phyloP scores from a whole-genome alignment of 2,329 filamentous ascomycete species.

The Arachnopeziza araneosa region DNA sequence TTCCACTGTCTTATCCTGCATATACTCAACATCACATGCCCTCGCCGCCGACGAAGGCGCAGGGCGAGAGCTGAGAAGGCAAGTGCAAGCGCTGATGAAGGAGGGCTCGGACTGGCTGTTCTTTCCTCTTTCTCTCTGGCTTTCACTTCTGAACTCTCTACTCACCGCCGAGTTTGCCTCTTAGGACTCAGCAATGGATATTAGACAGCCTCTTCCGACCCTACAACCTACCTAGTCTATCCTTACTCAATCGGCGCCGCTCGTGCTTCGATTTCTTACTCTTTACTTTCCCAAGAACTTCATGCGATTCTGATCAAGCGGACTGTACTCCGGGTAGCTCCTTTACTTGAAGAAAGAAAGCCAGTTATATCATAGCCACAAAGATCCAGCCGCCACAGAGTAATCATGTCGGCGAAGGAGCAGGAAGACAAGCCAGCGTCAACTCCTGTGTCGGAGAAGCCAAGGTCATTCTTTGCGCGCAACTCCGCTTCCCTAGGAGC shows the following conservation, averaged over 20 bases:
- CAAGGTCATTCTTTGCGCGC: constrained; percentile 21
- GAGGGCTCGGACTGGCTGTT: neutral
- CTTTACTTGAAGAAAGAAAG: neutral
- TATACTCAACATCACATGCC: neutral
- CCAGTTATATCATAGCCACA: neutral
- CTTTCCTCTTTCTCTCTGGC: neutral
- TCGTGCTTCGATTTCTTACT: neutral
- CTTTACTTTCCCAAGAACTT: neutral
- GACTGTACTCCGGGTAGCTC: neutral
- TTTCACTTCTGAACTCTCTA: neutral
- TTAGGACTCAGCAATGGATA: neutral
- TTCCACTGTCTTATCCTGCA: neutral
- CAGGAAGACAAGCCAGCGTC: neutral
- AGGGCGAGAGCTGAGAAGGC: neutral
- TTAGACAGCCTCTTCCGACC: neutral
- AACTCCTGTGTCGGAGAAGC: constrained; percentile 4
- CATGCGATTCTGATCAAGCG: neutral
- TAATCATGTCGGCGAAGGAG: neutral
- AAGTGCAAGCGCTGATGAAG: neutral
- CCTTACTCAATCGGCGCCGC: neutral
- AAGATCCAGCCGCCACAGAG: neutral
- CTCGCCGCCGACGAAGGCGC: neutral
- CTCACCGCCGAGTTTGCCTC: neutral
- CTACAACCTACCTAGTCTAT: neutral
- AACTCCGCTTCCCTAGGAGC: constrained; percentile 14